Base-by-base conservation (phyloP, 805 yeast genomes). In the Hanseniaspora opuntiae region DNA sequence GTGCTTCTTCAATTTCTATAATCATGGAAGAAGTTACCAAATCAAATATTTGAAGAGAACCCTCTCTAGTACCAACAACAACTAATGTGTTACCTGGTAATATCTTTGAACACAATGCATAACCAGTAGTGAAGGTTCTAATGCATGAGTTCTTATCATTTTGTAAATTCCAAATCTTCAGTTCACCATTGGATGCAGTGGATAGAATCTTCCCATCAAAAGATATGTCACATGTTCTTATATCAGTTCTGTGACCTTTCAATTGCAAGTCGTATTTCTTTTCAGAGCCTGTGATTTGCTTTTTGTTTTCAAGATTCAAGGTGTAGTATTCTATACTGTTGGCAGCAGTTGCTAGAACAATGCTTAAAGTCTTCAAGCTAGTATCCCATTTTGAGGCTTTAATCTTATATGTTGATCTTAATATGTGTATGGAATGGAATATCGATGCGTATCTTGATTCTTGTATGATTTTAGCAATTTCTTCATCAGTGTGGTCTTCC, bases 1-100 rank as follows among this genome's bases (percentile, higher is more conserved):
- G 95, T 0, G 95, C 97, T 35, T 71, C 76, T 55, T 82, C 84
- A 10, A 84, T 75, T 28, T 78, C 71, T 57, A 82, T 85, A 4
- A 93, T 66, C 57, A 85, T 66, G 0, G 88, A 73, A 0, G 96
- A 85, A 1, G 88, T 77, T 0, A 95, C 85, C 53, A 93, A 76
- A 66, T 93, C 98, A 63, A 83, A 85, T 45, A 93, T 71, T 61
- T 86, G 90, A 52, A 93, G 67, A 54, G 78, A 79, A 45, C 99
- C 99, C 56, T 79, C 78, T 64, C 88, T 87, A 56, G 93, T 87
- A 40, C 97, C 97, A 8, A 86, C 78, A 16, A 86, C 86, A 32
- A 90, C 81, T 56, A 93, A 71, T 1, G 88, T 73, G 53, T 95
- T 96, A 58, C 97, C 97, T 0, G 97, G 97, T 53, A 93, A 71